phyloP scores from a whole-genome alignment of 768 basidiomycete genomes.

The Postia placenta region DNA sequence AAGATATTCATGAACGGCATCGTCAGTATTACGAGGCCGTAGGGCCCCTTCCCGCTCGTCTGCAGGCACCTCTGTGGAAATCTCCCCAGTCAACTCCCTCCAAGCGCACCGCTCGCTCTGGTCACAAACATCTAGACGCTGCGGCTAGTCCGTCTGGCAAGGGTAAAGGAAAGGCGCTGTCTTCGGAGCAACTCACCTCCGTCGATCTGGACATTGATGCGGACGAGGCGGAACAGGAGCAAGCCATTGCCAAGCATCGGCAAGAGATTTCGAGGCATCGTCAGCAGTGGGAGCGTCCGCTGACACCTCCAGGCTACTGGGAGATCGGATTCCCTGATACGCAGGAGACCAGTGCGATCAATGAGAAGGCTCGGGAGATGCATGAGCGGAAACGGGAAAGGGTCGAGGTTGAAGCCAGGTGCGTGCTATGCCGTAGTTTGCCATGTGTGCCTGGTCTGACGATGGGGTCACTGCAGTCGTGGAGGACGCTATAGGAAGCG shows the following conservation, averaged over 20 bases:
- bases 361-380: slow-evolving; percentile 67
- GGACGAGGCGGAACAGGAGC: slow-evolving; percentile 12
- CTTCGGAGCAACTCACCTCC: background rate
- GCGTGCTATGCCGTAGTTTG: slow-evolving; percentile 16
- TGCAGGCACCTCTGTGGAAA: slow-evolving; percentile 70
- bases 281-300: slow-evolving; percentile 60
- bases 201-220: slow-evolving; percentile 4
- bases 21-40: slow-evolving; percentile 73
- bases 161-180: background rate
- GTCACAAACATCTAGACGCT: slow-evolving; percentile 1
- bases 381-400: slow-evolving; percentile 54
- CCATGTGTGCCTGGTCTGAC: background rate
- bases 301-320: slow-evolving; percentile 87
- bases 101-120: slow-evolving; percentile 5
- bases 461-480: background rate
- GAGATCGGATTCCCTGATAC: slow-evolving; percentile 86
- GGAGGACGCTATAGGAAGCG: slow-evolving; percentile 13
- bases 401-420: slow-evolving; percentile 56
- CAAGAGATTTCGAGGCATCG: slow-evolving; percentile 69
- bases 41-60: slow-evolving; percentile 60
- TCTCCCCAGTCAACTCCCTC: slow-evolving; percentile 33
- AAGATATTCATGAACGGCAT: background rate
- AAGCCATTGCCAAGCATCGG: slow-evolving; percentile 48
- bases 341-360: slow-evolving; percentile 74
- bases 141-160: background rate